Base-by-base conservation (phyloP, 1,139 yeast species). In the Meyerozyma athensensis region DNA sequence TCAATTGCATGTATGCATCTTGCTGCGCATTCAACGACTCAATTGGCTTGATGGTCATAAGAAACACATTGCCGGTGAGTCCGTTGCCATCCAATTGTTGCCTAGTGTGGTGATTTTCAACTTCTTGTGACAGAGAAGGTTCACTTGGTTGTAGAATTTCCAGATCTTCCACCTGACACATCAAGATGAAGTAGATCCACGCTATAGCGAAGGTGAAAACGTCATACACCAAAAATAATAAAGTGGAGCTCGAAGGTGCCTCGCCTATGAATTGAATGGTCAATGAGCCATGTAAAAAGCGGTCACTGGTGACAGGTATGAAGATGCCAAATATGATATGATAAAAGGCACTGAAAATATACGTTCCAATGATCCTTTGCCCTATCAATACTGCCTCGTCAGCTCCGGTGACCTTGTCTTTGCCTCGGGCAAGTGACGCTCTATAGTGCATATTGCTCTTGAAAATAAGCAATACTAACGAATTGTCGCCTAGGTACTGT, bases 211-310 rank as follows among this genome's bases (percentile, higher is more conserved):
- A 53, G 3, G 63, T 46, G 10, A 55, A 24, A 3, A 54, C 22
- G 41, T 70, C 75, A 19, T 55, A 52, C 3, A 46, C 7, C 7
- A 68, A 19, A 33, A 68, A 45, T 39, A 59, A 66, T 4, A 57
- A 24, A 23, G 54, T 35, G 5, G 57, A 49, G 19, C 30, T 50
- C 1, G 72, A 65, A 9, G 54, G 39, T 30, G 62, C 44, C 40
- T 70, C 75, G 0, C 75, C 75, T 13, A 69, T 65, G 41, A 69
- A 68, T 42, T 67, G 69, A 4, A 69, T 44, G 2, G 69, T 50
- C 34, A 65, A 32, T 2, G 69, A 60, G 0, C 74, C 74, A 40
- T 65, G 59, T 10, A 65, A 49, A 34, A 46, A 53, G 2, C 48
- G 48, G 18, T 52, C 59, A 3, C 46, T 26, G 10, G 47, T 34